Conservation (phyloP, 305 asterid species). For the Fraxinus ornus region DNA sequence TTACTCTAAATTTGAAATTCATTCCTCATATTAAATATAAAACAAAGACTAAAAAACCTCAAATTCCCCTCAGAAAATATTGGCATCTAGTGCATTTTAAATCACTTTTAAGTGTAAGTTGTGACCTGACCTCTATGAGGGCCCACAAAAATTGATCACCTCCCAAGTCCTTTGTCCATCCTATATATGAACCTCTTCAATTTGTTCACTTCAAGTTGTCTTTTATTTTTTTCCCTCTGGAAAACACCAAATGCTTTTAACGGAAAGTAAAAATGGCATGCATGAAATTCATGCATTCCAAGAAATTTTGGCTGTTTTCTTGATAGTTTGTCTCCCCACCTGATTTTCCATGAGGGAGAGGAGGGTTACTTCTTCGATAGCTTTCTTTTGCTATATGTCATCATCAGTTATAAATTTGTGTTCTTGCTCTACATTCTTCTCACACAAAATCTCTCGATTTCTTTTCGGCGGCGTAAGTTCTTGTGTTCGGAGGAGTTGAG, state of each 20-base stretch:
- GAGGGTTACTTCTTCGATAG: conserved; percentile 18
- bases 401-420: conserved; percentile 1
- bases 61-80: background rate
- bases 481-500: background rate
- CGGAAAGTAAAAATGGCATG: conserved; percentile 56
- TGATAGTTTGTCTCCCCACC: background rate
- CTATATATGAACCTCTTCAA: conserved; percentile 22
- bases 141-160: background rate
- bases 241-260: conserved; percentile 44
- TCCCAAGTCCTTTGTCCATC: background rate
- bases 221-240: conserved; percentile 22
- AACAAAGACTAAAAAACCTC: background rate
- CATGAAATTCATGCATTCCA: conserved; percentile 58
- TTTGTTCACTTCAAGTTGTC: conserved; percentile 45
- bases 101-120: background rate
- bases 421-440: background rate
- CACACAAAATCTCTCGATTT: background rate
- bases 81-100: background rate
- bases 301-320: conserved; percentile 10
- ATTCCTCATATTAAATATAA: background rate
- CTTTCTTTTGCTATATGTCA: conserved; percentile 12
- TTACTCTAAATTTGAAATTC: background rate
- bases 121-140: background rate
- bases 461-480: background rate
- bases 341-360: conserved; percentile 15